phyloP scores from a whole-genome alignment of 768 basidiomycete species.

The Suillus fuscotomentosus region DNA sequence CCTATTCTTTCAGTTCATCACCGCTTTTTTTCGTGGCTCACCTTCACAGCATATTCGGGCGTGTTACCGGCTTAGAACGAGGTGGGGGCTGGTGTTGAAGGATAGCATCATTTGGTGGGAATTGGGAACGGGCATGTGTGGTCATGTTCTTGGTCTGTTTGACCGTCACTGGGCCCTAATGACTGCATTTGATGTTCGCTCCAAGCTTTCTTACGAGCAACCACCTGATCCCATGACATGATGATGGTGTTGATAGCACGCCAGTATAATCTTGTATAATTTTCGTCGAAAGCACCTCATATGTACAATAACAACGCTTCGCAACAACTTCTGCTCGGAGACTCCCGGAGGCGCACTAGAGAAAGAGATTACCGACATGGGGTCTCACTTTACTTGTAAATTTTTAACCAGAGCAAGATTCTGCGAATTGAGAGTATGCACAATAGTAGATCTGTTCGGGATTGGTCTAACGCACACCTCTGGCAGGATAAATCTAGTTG shows the following conservation, averaged over 20 bases:
- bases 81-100: background rate
- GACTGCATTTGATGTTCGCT: background rate
- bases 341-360: background rate
- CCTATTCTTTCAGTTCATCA: conserved; percentile 7
- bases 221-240: background rate
- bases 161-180: conserved; percentile 1
- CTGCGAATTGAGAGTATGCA: background rate
- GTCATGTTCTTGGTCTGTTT: conserved; percentile 10
- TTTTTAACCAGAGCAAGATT: background rate
- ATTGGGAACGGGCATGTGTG: conserved; percentile 1
- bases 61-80: background rate
- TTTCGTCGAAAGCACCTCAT: background rate
- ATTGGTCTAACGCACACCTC: background rate
- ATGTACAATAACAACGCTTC: background rate
- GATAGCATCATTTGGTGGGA: background rate
- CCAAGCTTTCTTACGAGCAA: background rate
- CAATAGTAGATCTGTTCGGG: background rate
- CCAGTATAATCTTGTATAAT: background rate
- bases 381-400: background rate
- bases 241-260: background rate
- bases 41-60: conserved; percentile 26
- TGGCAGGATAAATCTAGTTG: background rate
- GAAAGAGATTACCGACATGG: background rate
- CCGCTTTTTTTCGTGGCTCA: conserved; percentile 21
- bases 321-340: background rate